These are phyloP conservation scores for Monilinia aucupariae DNA, from an alignment of 2,329 filamentous ascomycete species.

Conservation along the genomic window DNA sequence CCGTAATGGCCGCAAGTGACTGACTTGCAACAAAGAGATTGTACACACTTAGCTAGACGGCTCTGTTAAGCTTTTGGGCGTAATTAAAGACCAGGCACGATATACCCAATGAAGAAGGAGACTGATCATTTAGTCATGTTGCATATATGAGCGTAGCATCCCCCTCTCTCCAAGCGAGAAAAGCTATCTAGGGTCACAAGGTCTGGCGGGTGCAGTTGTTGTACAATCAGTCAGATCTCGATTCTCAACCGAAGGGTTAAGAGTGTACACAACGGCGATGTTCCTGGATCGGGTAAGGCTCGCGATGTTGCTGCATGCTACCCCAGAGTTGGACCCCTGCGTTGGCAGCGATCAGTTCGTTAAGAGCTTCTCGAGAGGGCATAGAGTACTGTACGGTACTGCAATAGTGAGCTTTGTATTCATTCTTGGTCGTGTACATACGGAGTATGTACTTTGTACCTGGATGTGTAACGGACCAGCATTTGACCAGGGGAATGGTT, in stretches of 20 bases:
- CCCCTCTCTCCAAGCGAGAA: background rate
- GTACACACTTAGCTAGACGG: background rate
- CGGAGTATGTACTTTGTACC: too few species aligned
- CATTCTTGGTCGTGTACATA: too few species aligned
- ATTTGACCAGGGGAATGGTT: background rate
- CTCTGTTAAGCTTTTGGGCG: slow-evolving; percentile 4
- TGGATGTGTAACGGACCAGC: too few species aligned
- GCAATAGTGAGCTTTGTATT: too few species aligned
- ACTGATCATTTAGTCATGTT: background rate
- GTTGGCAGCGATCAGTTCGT: background rate
- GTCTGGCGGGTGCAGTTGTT: background rate
- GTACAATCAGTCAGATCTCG: slow-evolving; percentile 9
- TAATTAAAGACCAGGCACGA: background rate
- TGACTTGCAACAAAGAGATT: background rate
- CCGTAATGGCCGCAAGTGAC: background rate
- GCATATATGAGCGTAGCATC: background rate
- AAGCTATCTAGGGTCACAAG: background rate
- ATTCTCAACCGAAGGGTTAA: too few species aligned
- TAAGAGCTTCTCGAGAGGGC: too few species aligned
- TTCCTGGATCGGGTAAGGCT: slow-evolving; percentile 2
- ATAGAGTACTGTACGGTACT: too few species aligned
- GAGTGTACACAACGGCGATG: too few species aligned
- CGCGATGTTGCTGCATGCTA: background rate
- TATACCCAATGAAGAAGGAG: background rate
- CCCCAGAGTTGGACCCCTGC: slow-evolving; percentile 7